These are phyloP conservation scores for Clitoria ternatea DNA, from an alignment of 306 rosid species.

Conservation along the genomic window DNA sequence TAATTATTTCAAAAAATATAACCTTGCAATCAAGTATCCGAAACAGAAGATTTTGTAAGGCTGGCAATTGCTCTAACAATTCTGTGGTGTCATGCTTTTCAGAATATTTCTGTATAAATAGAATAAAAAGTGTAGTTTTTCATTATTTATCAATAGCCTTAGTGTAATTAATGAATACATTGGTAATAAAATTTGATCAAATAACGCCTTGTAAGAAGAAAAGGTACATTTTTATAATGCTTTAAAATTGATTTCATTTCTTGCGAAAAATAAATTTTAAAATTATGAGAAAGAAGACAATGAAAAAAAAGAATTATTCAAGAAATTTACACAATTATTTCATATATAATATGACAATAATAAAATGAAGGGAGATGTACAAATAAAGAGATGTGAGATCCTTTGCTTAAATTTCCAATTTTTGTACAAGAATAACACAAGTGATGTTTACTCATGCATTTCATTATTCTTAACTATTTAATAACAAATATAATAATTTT, in stretches of 20 bases:
- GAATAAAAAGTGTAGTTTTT: not conserved
- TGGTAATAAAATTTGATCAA: not conserved
- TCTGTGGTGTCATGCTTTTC: slow-evolving; percentile 53
- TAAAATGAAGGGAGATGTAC: not conserved
- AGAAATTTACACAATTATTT: too few species aligned
- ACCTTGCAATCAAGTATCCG: slow-evolving; percentile 89
- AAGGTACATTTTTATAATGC: not conserved
- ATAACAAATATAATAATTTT: not conserved
- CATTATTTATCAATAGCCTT: not conserved
- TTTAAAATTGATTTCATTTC: not conserved
- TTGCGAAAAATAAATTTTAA: not conserved
- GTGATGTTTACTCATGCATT: too few species aligned
- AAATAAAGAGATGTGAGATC: too few species aligned
- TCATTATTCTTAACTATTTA: too few species aligned
- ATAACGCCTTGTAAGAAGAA: not conserved
- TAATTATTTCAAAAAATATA: not conserved
- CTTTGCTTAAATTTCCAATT: too few species aligned
- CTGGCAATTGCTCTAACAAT: slow-evolving; percentile 76
- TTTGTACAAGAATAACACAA: too few species aligned
- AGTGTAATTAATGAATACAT: not conserved
- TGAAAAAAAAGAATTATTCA: not conserved
- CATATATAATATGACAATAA: too few species aligned
- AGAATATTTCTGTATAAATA: slow-evolving; percentile 46
- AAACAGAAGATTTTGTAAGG: slow-evolving; percentile 67
- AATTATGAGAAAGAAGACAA: not conserved